Evolutionary conservation across 345 rosid species (phyloP), one percentile per base, ranked within the genome.

Genomic region (Lenwebbia sp.): DNA sequence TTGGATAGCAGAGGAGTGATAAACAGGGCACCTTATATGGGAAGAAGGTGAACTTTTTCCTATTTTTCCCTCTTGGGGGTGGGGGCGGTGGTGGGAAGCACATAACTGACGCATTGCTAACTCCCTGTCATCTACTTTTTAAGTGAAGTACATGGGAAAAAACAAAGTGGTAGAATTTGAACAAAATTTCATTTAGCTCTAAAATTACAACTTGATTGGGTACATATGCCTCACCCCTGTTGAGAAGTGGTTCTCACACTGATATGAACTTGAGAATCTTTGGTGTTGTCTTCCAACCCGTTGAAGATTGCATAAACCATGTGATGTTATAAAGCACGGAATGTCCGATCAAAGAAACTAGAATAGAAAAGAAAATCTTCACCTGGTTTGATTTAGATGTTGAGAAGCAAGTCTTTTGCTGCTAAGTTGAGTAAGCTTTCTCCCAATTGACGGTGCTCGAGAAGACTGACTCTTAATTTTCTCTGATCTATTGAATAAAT

Each of bases 201-300:
- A 4, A 25, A 56, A 11, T 56, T 56, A 13, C 28, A 56, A 56
- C 28, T 23, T 25, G 62, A 56, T 25, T 56, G 28, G 62, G 1
- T 25, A 56, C 14, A 56, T 3, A 25, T 56, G 62, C 62, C 62
- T 56, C 30, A 10, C 13, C 62, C 7, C 13, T 1, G n/a, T 55
- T 4, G 58, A 55, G n/a, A 55, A 55, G 58, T 55, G 58, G 4
- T 9, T 23, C 25, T 55, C 58, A 55, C 58, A 55, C n/a, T 4
- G 58, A 55, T 55, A 55, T 55, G n/a, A 85, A 78, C 85, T 86
- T 87, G 88, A 22, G 57, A 88, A 84, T 84, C 88, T 22, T 85
- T 87, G 65, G 62, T 83, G 26, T 49, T 78, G 52, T 74, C 23
- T 55, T 85, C 87, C 85, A 88, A 91, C 91, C 94, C 92, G 85